Evolutionary conservation across 208 protist species (phyloP).

Genomic region (Leishmania arabica): DNA sequence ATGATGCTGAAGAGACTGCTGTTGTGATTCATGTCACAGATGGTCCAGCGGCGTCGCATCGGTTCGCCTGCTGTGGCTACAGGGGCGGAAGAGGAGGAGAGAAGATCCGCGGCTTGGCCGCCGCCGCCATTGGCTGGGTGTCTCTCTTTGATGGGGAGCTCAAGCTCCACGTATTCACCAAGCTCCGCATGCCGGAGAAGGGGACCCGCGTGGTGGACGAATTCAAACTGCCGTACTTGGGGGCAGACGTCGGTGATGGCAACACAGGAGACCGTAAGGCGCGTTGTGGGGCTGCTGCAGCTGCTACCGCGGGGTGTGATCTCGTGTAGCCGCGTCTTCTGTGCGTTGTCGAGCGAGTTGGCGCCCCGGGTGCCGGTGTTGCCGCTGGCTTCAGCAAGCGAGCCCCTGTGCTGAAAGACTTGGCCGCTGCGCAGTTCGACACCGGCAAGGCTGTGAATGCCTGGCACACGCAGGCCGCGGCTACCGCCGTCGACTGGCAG

Average conservation of each 20-base stretch:
- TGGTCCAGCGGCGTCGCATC: conserved; percentile 68
- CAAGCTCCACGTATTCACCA: conserved; percentile 70
- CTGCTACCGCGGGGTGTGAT: neutral
- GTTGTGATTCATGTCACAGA: conserved; percentile 48
- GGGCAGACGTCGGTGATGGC: conserved; percentile 46
- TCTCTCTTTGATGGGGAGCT: conserved; percentile 49
- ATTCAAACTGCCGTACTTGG: conserved; percentile 57
- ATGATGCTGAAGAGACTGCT: conserved; percentile 65
- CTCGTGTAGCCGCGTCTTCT: conserved; percentile 9
- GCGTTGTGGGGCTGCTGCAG: neutral
- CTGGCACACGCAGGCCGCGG: conserved; percentile 7
- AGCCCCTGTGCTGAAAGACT: conserved; percentile 41
- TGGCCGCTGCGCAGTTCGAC: conserved; percentile 54
- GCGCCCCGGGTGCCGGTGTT: conserved; percentile 2
- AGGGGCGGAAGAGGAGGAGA: neutral
- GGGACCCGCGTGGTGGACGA: conserved; percentile 30
- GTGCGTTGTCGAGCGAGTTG: conserved; percentile 15
- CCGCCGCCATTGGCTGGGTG: neutral
- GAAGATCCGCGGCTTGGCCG: neutral
- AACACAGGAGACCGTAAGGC: conserved; percentile 38
- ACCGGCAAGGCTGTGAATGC: conserved; percentile 49
- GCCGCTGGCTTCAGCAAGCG: neutral
- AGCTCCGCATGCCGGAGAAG: conserved; percentile 39
- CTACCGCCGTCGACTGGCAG: conserved; percentile 33
- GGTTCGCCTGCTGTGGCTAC: neutral